phyloP scores from a whole-genome alignment of 1,284 basidiomycete genomes.

The Tranzscheliella williamsii region DNA sequence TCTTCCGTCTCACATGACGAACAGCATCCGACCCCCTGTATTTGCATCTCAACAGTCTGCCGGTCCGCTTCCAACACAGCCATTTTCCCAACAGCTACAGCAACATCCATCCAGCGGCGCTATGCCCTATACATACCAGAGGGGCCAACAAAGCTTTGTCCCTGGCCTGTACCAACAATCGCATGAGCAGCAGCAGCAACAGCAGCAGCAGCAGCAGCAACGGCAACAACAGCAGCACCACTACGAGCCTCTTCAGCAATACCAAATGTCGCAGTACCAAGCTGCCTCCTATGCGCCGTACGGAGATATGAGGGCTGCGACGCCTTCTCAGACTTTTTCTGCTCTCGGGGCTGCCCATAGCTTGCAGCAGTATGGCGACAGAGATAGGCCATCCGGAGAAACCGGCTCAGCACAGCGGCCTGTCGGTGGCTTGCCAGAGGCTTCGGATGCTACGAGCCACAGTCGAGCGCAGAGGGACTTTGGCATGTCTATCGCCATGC shows the following conservation, averaged over 20 bases:
- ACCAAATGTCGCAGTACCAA: neutral
- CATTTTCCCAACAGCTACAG: neutral
- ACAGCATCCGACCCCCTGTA: conserved; percentile 13
- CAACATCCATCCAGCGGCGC: neutral
- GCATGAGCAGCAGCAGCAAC: conserved; percentile 9
- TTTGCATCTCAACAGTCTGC: conserved; percentile 5
- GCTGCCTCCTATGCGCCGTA: neutral
- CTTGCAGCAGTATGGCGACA: neutral
- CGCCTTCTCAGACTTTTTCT: neutral
- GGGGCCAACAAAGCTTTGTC: conserved; percentile 9
- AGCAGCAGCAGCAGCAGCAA: neutral
- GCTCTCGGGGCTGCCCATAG: neutral
- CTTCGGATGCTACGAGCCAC: neutral
- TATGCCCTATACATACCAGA: neutral
- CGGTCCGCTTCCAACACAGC: conserved; percentile 19
- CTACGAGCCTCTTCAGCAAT: neutral
- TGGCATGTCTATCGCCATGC: conserved; percentile 31
- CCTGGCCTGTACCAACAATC: conserved; percentile 4
- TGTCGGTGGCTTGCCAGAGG: neutral
- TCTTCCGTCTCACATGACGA: conserved; percentile 44
- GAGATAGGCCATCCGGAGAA: too few relatives aligned
- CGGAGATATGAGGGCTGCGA: too few relatives aligned
- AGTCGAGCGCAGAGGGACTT: neutral
- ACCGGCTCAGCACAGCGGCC: neutral
- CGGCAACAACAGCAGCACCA: neutral